Evolutionary conservation across 805 yeast species (phyloP).

Genomic region (Lipomyces yamanashiensis): DNA sequence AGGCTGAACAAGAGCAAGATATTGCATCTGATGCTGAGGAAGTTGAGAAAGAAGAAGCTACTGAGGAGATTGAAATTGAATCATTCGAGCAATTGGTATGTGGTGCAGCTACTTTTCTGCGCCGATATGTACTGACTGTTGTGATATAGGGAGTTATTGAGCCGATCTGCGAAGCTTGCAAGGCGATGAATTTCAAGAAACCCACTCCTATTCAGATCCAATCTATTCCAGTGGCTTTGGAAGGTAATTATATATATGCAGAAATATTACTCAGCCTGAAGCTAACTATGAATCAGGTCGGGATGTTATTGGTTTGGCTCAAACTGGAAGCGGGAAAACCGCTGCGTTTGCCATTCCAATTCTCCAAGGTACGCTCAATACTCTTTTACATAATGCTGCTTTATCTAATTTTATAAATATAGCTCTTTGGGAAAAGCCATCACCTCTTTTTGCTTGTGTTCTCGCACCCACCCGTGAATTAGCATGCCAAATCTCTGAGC

Average conservation of each 20-base stretch:
- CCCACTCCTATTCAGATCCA: slow-evolving; percentile 96
- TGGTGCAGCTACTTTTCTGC: neutral
- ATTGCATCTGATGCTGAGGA: slow-evolving; percentile 36
- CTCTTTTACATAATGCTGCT: neutral
- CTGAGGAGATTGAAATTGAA: slow-evolving; percentile 38
- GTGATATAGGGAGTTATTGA: slow-evolving; percentile 59
- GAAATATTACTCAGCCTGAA: neutral
- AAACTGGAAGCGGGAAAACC: slow-evolving; percentile 97
- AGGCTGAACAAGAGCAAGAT: neutral
- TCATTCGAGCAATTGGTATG: slow-evolving; percentile 37
- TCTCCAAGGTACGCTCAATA: slow-evolving; percentile 54
- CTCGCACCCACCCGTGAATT: slow-evolving; percentile 73
- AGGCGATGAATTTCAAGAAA: slow-evolving; percentile 68
- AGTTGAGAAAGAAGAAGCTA: slow-evolving; percentile 35
- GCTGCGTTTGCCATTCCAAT: slow-evolving; percentile 98
- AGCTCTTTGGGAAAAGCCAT: slow-evolving; percentile 84
- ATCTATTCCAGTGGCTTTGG: slow-evolving; percentile 86
- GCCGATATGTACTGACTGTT: neutral
- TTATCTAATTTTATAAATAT: neutral
- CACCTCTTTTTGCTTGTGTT: slow-evolving; percentile 86
- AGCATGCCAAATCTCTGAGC: slow-evolving; percentile 74
- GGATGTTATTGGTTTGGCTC: slow-evolving; percentile 94
- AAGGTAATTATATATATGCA: slow-evolving; percentile 52
- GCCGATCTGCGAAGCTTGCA: slow-evolving; percentile 79
- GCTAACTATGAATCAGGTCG: slow-evolving; percentile 44